Evolutionary conservation across 2,329 filamentous ascomycete genomes (phyloP).

Genomic region (Keithomyces neogunnii): DNA sequence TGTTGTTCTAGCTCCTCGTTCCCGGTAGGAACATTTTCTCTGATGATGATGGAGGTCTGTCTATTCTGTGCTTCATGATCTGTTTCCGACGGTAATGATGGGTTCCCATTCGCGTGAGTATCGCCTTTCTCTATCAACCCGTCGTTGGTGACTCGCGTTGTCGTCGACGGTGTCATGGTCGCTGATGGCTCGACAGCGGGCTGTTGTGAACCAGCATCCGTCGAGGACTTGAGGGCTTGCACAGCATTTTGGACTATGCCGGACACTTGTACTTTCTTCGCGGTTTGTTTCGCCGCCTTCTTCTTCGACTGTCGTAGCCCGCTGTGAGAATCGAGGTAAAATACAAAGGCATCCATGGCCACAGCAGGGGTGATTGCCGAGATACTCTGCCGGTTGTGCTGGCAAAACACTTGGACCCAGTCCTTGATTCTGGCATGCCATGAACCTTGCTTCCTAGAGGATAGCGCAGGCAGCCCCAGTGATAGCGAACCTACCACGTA

Average conservation of each 20-base stretch:
- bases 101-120: constrained; percentile 2
- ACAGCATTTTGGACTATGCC: constrained; percentile 13
- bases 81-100: neutral
- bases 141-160: neutral
- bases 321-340: constrained; percentile 22
- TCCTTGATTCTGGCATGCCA: constrained; percentile 27
- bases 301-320: constrained; percentile 23
- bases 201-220: neutral
- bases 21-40: constrained; percentile 16
- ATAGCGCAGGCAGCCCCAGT: constrained; percentile 20
- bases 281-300: constrained; percentile 21
- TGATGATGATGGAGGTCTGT: constrained; percentile 9
- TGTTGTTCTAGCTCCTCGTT: constrained; percentile 30
- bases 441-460: constrained; percentile 19
- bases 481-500: constrained; percentile 13
- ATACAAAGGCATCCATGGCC: constrained; percentile 17
- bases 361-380: constrained; percentile 16
- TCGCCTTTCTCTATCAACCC: constrained; percentile 1
- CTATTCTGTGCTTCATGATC: neutral
- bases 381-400: constrained; percentile 15
- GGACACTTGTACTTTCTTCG: constrained; percentile 17
- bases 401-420: constrained; percentile 24
- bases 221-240: constrained; percentile 8
- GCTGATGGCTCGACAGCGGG: neutral
- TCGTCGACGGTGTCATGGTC: neutral